Evolutionary conservation across 2,329 filamentous ascomycete genomes (phyloP).

Genomic region (Colletotrichum orbiculare): DNA sequence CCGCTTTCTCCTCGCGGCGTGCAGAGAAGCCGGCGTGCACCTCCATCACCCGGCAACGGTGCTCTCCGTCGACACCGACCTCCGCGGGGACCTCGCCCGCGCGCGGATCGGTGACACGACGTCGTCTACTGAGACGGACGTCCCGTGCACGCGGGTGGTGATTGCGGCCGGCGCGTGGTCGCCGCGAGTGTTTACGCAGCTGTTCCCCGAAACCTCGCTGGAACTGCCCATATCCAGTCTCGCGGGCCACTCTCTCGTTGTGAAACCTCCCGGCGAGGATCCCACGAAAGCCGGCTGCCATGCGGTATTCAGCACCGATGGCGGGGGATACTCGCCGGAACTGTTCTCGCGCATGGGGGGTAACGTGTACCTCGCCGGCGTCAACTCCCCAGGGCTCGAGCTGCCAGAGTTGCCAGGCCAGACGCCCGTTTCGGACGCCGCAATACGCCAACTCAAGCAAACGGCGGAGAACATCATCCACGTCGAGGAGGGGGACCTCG

Average conservation of each 20-base stretch:
- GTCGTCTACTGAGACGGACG: constrained; percentile 56
- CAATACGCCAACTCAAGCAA: constrained; percentile 61
- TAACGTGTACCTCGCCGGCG: constrained; percentile 78
- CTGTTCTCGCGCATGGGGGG: constrained; percentile 74
- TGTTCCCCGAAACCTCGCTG: constrained; percentile 69
- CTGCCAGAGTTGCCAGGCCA: constrained; percentile 68
- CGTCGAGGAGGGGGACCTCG: constrained; percentile 60
- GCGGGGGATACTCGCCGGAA: constrained; percentile 73
- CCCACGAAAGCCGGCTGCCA: constrained; percentile 66
- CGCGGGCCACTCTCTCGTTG: constrained; percentile 78
- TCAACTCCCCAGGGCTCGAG: constrained; percentile 71
- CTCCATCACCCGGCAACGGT: constrained; percentile 73
- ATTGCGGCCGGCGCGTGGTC: constrained; percentile 80
- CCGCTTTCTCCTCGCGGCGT: constrained; percentile 70
- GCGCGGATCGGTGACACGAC: constrained; percentile 60
- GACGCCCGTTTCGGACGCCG: constrained; percentile 51
- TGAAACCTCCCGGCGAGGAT: constrained; percentile 63
- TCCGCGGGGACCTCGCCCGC: constrained; percentile 60
- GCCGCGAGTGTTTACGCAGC: constrained; percentile 67
- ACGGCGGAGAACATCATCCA: constrained; percentile 62
- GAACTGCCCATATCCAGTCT: constrained; percentile 69
- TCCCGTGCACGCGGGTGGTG: constrained; percentile 74
- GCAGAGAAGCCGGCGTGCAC: constrained; percentile 69
- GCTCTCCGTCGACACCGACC: constrained; percentile 62
- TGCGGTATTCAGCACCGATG: constrained; percentile 74